Evolutionary conservation across 805 yeast genomes (phyloP).

Genomic region (Jamesozyma hellenica): DNA sequence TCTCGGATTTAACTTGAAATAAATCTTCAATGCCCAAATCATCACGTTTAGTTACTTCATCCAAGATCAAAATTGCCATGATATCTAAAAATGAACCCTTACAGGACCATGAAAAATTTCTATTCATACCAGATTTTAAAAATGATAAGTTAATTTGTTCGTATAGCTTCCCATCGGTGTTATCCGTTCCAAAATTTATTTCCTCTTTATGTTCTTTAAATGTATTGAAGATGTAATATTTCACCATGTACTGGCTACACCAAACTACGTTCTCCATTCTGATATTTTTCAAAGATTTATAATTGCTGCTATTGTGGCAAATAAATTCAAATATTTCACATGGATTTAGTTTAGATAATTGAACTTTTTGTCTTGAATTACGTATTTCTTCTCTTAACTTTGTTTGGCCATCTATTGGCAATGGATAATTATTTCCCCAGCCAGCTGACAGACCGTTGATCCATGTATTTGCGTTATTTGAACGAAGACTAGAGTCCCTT

Average conservation of each 20-base stretch:
- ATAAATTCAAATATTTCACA: conserved; percentile 15
- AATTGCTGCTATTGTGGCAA: conserved; percentile 2
- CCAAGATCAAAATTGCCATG: conserved; percentile 17
- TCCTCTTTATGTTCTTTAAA: conserved; percentile 3
- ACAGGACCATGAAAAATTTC: conserved; percentile 26
- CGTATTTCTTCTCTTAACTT: conserved; percentile 13
- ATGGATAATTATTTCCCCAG: conserved; percentile 13
- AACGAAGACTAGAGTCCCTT: conserved; percentile 4
- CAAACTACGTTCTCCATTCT: conserved; percentile 23
- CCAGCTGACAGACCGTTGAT: conserved; percentile 1
- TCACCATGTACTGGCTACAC: conserved; percentile 26
- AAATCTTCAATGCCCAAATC: conserved; percentile 17
- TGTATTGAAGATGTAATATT: conserved; percentile 14
- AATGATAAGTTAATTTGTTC: conserved; percentile 12
- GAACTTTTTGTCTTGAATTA: conserved; percentile 4
- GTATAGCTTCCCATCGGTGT: neutral
- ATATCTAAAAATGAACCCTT: conserved; percentile 19
- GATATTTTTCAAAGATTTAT: conserved; percentile 6
- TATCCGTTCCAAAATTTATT: too few relatives aligned
- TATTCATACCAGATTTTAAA: conserved; percentile 24
- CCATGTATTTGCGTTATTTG: conserved; percentile 11
- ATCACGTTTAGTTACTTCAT: conserved; percentile 17
- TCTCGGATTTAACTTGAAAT: conserved; percentile 17
- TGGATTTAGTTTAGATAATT: conserved; percentile 14
- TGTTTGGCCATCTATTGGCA: conserved; percentile 19